These are phyloP conservation scores for Lachancea waltii DNA, from an alignment of 805 yeast species.

Conservation along the genomic window DNA sequence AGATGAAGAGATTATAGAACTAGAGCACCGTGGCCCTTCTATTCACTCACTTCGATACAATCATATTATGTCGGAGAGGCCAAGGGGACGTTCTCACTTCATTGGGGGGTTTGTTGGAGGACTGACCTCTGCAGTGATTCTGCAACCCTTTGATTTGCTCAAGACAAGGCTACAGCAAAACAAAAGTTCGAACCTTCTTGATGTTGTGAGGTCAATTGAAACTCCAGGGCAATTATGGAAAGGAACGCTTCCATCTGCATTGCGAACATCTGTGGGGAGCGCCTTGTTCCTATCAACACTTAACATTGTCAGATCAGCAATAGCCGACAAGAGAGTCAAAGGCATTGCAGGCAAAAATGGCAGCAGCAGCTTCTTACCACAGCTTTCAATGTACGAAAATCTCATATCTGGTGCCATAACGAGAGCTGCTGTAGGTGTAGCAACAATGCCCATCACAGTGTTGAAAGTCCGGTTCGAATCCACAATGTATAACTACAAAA, in stretches of 20 bases:
- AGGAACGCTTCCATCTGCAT: slow-evolving; percentile 86
- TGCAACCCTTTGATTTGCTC: slow-evolving; percentile 85
- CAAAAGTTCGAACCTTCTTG: slow-evolving; percentile 25
- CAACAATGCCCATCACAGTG: slow-evolving; percentile 93
- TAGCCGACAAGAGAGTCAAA: slow-evolving; percentile 33
- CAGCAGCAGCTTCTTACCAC: slow-evolving; percentile 51
- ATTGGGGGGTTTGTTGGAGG: slow-evolving; percentile 84
- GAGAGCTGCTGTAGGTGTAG: slow-evolving; percentile 72
- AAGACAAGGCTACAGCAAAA: slow-evolving; percentile 81
- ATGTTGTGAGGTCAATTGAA: slow-evolving; percentile 37
- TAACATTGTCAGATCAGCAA: slow-evolving; percentile 49
- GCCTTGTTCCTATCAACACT: slow-evolving; percentile 76
- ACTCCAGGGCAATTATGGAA: slow-evolving; percentile 63
- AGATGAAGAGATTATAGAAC: no score
- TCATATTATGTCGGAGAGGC: slow-evolving; percentile 10
- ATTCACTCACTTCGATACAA: no score
- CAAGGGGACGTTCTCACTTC: slow-evolving; percentile 42
- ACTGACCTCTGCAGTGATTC: slow-evolving; percentile 63
- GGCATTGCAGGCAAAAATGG: slow-evolving; percentile 1
- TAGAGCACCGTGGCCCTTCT: no score
- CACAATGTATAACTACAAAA: slow-evolving; percentile 59
- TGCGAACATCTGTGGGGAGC: slow-evolving; percentile 86
- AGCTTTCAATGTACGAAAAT: slow-evolving; percentile 62
- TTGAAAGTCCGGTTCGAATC: slow-evolving; percentile 88
- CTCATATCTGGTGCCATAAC: slow-evolving; percentile 70